Conservation (phyloP, 2,329 filamentous ascomycete species). For the Corynespora cassiicola region DNA sequence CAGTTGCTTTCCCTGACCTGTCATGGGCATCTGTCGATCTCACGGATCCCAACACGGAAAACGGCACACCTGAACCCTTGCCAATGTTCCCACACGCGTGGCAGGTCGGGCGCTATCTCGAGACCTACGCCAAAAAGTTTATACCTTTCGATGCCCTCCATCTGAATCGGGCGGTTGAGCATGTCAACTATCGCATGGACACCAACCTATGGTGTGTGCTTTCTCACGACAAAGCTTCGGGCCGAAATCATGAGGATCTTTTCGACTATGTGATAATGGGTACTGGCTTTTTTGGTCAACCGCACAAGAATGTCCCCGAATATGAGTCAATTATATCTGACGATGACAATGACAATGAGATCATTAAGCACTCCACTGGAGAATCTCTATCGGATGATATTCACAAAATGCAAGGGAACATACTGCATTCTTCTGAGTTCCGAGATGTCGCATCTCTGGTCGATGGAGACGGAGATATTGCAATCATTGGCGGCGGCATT, state of each 20-base stretch:
- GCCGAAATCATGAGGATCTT: conserved; percentile 14
- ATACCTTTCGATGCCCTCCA: conserved; percentile 58
- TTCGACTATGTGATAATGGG: conserved; percentile 78
- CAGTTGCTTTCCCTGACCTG: conserved; percentile 68
- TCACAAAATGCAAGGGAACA: no score
- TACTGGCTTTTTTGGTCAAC: conserved; percentile 73
- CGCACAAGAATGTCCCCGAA: conserved; percentile 18
- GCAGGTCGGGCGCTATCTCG: conserved; percentile 76
- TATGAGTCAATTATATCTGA: conserved; percentile 7
- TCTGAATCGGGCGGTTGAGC: conserved; percentile 49
- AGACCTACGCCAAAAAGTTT: conserved; percentile 68
- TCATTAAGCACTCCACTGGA: no score
- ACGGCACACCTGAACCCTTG: conserved; percentile 31
- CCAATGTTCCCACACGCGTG: conserved; percentile 77
- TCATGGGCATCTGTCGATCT: conserved; percentile 66
- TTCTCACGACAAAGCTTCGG: conserved; percentile 19
- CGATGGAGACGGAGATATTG: conserved; percentile 61
- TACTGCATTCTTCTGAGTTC: conserved; percentile 39
- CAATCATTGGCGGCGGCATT: conserved; percentile 82
- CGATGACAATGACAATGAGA: not conserved
- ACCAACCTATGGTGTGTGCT: conserved; percentile 25
- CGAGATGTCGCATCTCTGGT: conserved; percentile 26
- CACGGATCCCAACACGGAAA: conserved; percentile 10
- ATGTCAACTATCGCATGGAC: conserved; percentile 25
- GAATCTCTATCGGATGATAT: not conserved